A percentile compares a stretch with the other conserved stretches of the same genome.
Evolutionary conservation across 768 basidiomycete genomes (phyloP).

Genomic region (Xerocomellus amylosporus): DNA sequence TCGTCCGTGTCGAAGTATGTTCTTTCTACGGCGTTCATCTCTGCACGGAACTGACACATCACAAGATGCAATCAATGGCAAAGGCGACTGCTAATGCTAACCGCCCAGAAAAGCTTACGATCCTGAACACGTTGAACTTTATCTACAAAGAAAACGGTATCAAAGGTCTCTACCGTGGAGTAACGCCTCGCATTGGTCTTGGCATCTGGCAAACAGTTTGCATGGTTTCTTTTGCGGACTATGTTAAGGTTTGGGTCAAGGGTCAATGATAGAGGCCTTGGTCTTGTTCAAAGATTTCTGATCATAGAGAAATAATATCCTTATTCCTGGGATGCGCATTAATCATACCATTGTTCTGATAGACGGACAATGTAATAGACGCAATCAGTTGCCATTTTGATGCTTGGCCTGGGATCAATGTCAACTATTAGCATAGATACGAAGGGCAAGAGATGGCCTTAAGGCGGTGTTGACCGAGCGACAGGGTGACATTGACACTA

Average conservation of each 20-base stretch:
- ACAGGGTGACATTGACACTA: neutral
- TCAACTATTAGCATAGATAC: neutral
- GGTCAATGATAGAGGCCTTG: slow-evolving; percentile 25
- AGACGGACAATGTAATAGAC: neutral
- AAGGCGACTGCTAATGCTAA: slow-evolving; percentile 69
- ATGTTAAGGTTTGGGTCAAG: slow-evolving; percentile 86
- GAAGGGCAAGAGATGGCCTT: neutral
- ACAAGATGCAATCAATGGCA: slow-evolving; percentile 98
- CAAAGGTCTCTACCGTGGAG: slow-evolving; percentile 95
- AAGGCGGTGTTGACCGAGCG: neutral
- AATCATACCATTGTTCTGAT: slow-evolving; percentile 12
- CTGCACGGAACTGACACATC: slow-evolving; percentile 5
- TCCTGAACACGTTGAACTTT: slow-evolving; percentile 86
- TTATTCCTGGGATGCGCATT: slow-evolving; percentile 12
- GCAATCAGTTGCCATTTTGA: neutral
- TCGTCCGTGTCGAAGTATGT: slow-evolving; percentile 88
- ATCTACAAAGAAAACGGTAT: slow-evolving; percentile 97
- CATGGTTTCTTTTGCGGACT: slow-evolving; percentile 98
- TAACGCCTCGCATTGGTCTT: slow-evolving; percentile 93
- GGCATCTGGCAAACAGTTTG: slow-evolving; percentile 98
- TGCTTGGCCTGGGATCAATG: neutral
- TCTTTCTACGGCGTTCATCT: neutral
- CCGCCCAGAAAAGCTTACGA: slow-evolving; percentile 89
- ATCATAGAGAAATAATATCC: slow-evolving; percentile 26
- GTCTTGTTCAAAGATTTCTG: slow-evolving; percentile 1